phyloP scores from a whole-genome alignment of 2,329 filamentous ascomycete genomes.

The Trichoderma koningii region DNA sequence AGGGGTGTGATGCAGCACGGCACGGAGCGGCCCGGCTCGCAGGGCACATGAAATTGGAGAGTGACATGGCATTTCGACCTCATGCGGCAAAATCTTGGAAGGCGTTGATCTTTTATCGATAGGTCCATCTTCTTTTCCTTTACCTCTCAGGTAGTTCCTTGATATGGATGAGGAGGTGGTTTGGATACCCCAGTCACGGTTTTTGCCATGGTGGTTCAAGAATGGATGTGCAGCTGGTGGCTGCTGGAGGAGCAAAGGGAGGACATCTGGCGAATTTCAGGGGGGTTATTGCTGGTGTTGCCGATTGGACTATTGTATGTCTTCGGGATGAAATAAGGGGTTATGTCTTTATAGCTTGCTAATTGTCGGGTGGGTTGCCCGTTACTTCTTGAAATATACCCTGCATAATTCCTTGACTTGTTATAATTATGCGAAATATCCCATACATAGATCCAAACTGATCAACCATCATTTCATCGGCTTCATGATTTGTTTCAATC shows the following conservation, averaged over 20 bases:
- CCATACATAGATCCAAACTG: too few relatives aligned
- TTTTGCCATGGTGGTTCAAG: not conserved
- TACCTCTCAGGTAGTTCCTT: not conserved
- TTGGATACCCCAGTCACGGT: not conserved
- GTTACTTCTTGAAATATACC: too few relatives aligned
- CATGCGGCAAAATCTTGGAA: not conserved
- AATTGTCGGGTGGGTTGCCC: too few relatives aligned
- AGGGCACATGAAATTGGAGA: too few relatives aligned
- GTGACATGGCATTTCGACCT: too few relatives aligned
- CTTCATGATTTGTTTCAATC: too few relatives aligned
- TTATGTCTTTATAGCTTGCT: not conserved
- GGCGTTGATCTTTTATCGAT: not conserved
- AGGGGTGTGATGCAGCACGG: not conserved
- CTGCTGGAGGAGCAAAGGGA: not conserved
- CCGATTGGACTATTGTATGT: not conserved
- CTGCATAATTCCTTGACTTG: too few relatives aligned
- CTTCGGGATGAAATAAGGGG: not conserved
- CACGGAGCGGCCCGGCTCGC: not conserved
- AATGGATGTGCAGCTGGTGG: not conserved
- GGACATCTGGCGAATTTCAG: not conserved
- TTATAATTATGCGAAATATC: too few relatives aligned
- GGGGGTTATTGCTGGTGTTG: not conserved
- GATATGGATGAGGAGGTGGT: not conserved
- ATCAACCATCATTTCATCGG: not conserved
- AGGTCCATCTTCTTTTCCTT: not conserved